phyloP scores from a whole-genome alignment of 805 yeast species.

The Helenozyma baotianmanensis region DNA sequence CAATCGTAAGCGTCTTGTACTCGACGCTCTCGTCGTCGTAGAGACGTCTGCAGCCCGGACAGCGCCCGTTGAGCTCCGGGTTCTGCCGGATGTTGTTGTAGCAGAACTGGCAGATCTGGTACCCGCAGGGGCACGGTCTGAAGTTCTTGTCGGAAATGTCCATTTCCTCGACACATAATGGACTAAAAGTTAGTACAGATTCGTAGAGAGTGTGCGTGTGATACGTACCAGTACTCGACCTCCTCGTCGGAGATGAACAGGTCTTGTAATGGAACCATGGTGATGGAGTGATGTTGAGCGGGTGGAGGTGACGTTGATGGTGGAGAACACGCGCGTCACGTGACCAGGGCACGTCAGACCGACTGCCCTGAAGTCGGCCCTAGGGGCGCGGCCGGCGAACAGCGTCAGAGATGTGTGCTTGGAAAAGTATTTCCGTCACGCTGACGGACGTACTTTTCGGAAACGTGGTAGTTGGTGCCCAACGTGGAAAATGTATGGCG shows the following conservation, averaged over 20 bases:
- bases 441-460: no score
- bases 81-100: conserved; percentile 94
- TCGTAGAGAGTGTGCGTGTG: neutral
- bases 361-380: no score
- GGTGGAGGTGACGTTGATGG: no score
- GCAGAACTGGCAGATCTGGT: conserved; percentile 97
- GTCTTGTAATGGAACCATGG: conserved; percentile 16
- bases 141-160: conserved; percentile 94
- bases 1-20: conserved; percentile 76
- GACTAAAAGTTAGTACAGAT: conserved; percentile 43
- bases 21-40: conserved; percentile 93
- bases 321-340: no score
- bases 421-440: no score
- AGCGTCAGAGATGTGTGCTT: no score
- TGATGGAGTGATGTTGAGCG: neutral
- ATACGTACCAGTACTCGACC: conserved; percentile 62
- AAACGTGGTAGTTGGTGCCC: no score
- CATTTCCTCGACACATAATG: conserved; percentile 96
- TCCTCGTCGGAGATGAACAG: conserved; percentile 69
- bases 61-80: conserved; percentile 90
- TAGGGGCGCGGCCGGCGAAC: no score
- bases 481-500: no score
- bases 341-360: no score
- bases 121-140: conserved; percentile 99
- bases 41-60: conserved; percentile 95